Evolutionary conservation across 2,329 filamentous ascomycete species (phyloP).

Genomic region (Knoxdaviesia capensis): DNA sequence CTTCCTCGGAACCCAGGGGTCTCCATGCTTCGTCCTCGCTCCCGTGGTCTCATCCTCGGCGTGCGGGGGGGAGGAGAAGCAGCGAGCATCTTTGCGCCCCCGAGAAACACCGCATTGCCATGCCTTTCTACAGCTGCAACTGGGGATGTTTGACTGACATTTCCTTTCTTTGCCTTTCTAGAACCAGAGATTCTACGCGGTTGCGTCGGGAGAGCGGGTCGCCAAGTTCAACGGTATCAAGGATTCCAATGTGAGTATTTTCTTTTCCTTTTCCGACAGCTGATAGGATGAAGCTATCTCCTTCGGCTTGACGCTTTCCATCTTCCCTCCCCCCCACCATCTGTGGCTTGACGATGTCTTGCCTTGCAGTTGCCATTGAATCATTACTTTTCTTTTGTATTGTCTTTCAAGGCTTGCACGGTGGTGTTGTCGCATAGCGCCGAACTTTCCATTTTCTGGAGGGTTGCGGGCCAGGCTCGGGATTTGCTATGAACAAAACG

Average conservation of each 20-base stretch:
- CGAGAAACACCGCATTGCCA: constrained; percentile 1
- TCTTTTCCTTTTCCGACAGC: constrained; percentile 5
- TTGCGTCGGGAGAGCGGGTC: constrained; percentile 42
- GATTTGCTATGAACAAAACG: no score
- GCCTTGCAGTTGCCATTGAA: background rate
- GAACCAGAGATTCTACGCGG: constrained; percentile 44
- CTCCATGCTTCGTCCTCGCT: background rate
- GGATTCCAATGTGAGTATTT: constrained; percentile 55
- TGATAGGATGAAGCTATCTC: no score
- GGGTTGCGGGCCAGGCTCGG: no score
- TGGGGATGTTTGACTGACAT: constrained; percentile 6
- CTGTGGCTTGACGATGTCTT: background rate
- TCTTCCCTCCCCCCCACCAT: constrained; percentile 1
- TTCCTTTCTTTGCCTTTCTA: constrained; percentile 10
- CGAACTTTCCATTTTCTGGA: no score
- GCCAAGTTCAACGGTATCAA: constrained; percentile 89
- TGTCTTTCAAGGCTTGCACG: no score
- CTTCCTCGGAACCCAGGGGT: no score
- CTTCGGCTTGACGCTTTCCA: no score
- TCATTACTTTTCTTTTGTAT: no score
- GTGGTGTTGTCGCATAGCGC: no score
- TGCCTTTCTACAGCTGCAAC: constrained; percentile 4
- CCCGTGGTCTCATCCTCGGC: constrained; percentile 6
- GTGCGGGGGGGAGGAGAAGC: background rate
- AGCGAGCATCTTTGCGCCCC: constrained; percentile 12